Conservation (phyloP, 2,329 filamentous ascomycete genomes). For the Paraconiothyrium brasiliense region DNA sequence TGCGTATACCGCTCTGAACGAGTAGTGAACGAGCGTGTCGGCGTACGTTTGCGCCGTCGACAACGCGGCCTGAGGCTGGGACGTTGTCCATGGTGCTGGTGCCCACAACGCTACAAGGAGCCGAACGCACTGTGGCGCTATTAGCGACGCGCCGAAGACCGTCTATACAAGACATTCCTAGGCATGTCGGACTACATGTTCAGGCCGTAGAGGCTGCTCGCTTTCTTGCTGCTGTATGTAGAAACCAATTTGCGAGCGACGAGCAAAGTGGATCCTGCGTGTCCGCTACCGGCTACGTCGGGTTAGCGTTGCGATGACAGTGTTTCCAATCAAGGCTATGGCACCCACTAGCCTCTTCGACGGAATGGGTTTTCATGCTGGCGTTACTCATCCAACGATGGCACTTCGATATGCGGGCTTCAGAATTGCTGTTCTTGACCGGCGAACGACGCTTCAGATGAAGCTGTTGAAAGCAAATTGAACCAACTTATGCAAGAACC, state of each 20-base stretch:
- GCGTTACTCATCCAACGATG: no score
- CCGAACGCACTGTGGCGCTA: background rate
- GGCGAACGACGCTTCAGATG: no score
- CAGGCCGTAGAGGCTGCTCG: background rate
- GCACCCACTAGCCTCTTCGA: no score
- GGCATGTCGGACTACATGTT: background rate
- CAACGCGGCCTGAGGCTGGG: conserved; percentile 1
- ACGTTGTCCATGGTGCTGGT: background rate
- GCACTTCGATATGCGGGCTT: no score
- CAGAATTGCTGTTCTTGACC: no score
- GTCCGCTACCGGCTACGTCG: background rate
- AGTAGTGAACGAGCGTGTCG: background rate
- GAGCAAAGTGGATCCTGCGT: conserved; percentile 4
- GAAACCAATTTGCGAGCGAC: conserved; percentile 1
- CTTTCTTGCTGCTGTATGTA: background rate
- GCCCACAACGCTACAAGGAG: background rate
- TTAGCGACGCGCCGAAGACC: background rate
- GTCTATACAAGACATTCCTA: background rate
- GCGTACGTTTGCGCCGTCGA: background rate
- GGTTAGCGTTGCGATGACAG: conserved; percentile 6
- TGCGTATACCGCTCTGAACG: background rate
- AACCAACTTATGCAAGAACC: no score
- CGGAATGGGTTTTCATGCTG: no score
- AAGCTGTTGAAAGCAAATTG: no score
- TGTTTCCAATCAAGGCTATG: background rate